Evolutionary conservation across 495 filamentous ascomycete species (phyloP).

Genomic region (Cenococcum geophilum): DNA sequence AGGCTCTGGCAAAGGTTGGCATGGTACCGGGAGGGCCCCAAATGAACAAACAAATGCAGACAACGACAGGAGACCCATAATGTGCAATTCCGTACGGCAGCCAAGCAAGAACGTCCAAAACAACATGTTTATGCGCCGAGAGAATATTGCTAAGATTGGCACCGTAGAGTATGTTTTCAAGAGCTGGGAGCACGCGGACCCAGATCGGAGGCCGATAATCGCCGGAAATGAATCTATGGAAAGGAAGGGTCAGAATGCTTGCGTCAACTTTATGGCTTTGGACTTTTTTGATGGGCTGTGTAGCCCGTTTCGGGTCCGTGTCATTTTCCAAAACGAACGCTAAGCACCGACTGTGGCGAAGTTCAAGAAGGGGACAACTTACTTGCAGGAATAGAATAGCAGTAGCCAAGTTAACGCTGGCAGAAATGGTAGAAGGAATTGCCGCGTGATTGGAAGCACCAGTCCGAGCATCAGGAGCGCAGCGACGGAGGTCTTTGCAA

Average conservation of each 20-base stretch:
- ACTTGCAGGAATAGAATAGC: conserved; percentile 87
- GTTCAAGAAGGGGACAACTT: conserved; percentile 42
- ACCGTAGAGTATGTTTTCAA: conserved; percentile 95
- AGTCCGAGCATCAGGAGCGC: conserved; percentile 63
- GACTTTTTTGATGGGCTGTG: background rate
- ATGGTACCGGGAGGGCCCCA: conserved; percentile 80
- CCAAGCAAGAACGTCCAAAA: conserved; percentile 86
- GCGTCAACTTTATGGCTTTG: conserved; percentile 19
- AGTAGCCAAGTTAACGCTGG: conserved; percentile 78
- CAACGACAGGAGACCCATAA: conserved; percentile 73
- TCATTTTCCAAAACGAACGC: background rate
- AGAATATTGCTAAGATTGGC: conserved; percentile 94
- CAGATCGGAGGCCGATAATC: conserved; percentile 86
- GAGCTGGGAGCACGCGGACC: conserved; percentile 88
- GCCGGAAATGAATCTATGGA: conserved; percentile 68
- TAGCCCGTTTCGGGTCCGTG: background rate
- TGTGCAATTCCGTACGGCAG: conserved; percentile 86
- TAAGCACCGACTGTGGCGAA: conserved; percentile 2
- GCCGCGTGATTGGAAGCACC: conserved; percentile 75
- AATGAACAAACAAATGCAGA: conserved; percentile 70
- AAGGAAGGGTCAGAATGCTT: conserved; percentile 21
- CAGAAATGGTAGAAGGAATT: conserved; percentile 85
- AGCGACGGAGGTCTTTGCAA: conserved; percentile 63
- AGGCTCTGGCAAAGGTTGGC: conserved; percentile 76
- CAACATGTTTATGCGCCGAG: conserved; percentile 72